phyloP scores from a whole-genome alignment of 129 eudicot species.

The Calendula officinalis region DNA sequence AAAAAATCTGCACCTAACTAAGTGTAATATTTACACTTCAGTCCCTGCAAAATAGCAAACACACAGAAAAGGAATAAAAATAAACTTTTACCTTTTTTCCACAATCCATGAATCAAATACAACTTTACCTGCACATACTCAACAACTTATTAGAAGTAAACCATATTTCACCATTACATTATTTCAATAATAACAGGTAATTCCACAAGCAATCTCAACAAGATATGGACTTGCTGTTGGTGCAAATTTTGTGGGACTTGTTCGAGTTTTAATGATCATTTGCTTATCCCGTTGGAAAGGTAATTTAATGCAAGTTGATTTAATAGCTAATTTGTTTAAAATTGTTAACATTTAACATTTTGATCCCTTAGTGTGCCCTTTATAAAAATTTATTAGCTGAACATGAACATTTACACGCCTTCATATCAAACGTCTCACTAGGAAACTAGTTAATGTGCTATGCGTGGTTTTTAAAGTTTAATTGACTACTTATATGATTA shows the following conservation, averaged over 20 bases:
- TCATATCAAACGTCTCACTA: conserved; percentile 1
- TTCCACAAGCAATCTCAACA: conserved; percentile 95
- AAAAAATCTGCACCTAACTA: too few relatives aligned
- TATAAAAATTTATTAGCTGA: conserved; percentile 10
- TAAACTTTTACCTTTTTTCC: too few relatives aligned
- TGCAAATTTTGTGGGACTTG: conserved; percentile 88
- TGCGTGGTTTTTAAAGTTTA: not conserved
- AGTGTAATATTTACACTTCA: too few relatives aligned
- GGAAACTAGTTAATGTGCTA: conserved; percentile 14
- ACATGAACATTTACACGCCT: not conserved
- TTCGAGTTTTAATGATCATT: conserved; percentile 73
- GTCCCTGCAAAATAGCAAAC: too few relatives aligned
- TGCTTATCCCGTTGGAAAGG: conserved; percentile 98
- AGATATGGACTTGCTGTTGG: conserved; percentile 98
- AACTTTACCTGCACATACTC: too few relatives aligned
- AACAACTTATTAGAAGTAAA: too few relatives aligned
- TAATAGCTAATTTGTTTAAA: not conserved
- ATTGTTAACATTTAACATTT: not conserved
- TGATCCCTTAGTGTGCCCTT: not conserved
- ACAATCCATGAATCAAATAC: too few relatives aligned
- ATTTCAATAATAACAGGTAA: conserved; percentile 54
- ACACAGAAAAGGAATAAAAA: too few relatives aligned
- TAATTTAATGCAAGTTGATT: conserved; percentile 30
- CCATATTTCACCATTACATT: too few relatives aligned
- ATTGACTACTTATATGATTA: not conserved